Conservation (phyloP, 768 basidiomycete genomes). For the Termitomyces heimii region DNA sequence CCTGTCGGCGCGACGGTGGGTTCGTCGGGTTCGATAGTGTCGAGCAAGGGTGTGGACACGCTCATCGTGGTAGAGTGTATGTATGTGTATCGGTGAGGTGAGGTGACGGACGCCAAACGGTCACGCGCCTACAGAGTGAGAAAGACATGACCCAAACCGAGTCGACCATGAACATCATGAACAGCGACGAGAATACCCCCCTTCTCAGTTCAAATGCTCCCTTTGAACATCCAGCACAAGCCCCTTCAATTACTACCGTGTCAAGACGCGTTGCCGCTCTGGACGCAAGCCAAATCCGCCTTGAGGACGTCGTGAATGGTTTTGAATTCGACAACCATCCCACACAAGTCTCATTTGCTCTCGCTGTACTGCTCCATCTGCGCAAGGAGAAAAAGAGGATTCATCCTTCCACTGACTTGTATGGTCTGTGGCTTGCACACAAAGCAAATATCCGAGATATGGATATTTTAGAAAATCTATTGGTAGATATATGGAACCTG, state of each 20-base stretch:
- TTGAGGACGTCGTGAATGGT: slow-evolving; percentile 15
- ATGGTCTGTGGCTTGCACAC: slow-evolving; percentile 36
- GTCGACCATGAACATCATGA: background rate
- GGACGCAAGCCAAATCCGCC: slow-evolving; percentile 15
- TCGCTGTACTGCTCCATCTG: slow-evolving; percentile 29
- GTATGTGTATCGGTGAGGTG: too few relatives aligned
- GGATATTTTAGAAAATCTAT: slow-evolving; percentile 25
- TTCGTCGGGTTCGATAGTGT: slow-evolving; percentile 88
- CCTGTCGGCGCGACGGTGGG: slow-evolving; percentile 29
- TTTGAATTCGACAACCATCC: slow-evolving; percentile 10
- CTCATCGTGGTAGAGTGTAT: slow-evolving; percentile 27
- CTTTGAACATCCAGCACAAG: background rate
- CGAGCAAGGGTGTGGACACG: slow-evolving; percentile 57
- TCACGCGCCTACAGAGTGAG: background rate
- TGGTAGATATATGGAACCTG: slow-evolving; percentile 30
- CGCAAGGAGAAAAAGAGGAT: slow-evolving; percentile 18
- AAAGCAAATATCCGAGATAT: slow-evolving; percentile 17
- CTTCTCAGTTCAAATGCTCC: slow-evolving; percentile 7
- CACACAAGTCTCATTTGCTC: slow-evolving; percentile 22
- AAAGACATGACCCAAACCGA: slow-evolving; percentile 9
- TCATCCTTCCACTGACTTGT: slow-evolving; percentile 24
- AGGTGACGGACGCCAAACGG: background rate
- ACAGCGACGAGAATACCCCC: slow-evolving; percentile 17
- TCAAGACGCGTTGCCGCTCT: slow-evolving; percentile 15
- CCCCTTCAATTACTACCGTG: slow-evolving; percentile 13